Conservation (phyloP, 495 filamentous ascomycete genomes). For the Tuber calosporum region DNA sequence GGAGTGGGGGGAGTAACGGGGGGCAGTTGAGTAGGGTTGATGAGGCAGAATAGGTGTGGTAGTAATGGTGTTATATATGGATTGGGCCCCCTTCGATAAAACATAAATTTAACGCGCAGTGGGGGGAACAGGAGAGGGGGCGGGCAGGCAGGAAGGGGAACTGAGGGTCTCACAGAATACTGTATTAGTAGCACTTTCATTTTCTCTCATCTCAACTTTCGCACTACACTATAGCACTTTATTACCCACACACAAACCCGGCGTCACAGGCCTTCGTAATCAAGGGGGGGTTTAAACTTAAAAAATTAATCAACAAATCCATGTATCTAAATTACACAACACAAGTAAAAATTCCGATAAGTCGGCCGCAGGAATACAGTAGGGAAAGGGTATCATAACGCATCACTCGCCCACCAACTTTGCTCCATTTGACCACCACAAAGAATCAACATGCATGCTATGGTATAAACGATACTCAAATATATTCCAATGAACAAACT, state of each 20-base stretch:
- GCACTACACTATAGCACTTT: not conserved
- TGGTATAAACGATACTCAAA: not conserved
- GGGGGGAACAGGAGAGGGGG: not conserved
- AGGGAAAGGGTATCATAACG: not conserved
- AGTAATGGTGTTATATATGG: not conserved
- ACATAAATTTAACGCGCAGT: not conserved
- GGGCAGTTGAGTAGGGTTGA: slow-evolving; percentile 62
- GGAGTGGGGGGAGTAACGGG: not conserved
- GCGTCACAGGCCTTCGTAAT: not conserved
- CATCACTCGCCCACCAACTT: not conserved
- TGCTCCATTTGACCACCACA: not conserved
- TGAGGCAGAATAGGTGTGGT: slow-evolving; percentile 53
- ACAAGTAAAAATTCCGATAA: not conserved
- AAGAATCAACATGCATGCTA: not conserved
- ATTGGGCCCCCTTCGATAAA: not conserved
- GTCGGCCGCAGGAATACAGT: not conserved
- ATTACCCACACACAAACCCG: not conserved
- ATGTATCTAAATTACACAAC: not conserved
- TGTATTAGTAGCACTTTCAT: not conserved
- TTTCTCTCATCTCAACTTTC: not conserved
- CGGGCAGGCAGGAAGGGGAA: not conserved
- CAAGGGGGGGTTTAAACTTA: not conserved
- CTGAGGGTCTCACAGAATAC: not conserved
- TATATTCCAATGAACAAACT: not conserved
- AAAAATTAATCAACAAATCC: not conserved